Evolutionary conservation across 805 yeast species (phyloP).

Genomic region (Dipodascopsis tothii): DNA sequence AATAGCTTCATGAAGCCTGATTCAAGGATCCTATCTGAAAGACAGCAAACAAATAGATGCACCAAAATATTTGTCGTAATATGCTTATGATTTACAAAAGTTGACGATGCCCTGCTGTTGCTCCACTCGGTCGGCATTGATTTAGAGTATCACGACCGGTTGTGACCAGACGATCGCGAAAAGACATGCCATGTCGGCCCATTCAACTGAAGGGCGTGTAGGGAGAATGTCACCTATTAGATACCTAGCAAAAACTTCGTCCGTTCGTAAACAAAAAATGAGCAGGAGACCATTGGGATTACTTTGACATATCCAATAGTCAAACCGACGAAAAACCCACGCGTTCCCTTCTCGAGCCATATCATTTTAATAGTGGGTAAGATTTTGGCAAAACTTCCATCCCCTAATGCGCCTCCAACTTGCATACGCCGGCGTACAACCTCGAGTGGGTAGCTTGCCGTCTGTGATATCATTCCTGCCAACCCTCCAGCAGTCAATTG

Average conservation of each 20-base stretch:
- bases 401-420: slow-evolving; percentile 65
- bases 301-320: slow-evolving; percentile 93
- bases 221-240: too few relatives aligned
- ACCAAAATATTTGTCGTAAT: too few relatives aligned
- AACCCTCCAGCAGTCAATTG: slow-evolving; percentile 89
- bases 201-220: too few relatives aligned
- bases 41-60: too few relatives aligned
- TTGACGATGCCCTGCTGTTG: too few relatives aligned
- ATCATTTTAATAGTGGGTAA: slow-evolving; percentile 51
- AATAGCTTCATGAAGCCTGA: too few relatives aligned
- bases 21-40: too few relatives aligned
- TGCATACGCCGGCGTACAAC: slow-evolving; percentile 92
- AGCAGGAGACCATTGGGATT: slow-evolving; percentile 94
- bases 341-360: slow-evolving; percentile 64
- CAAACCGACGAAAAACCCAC: slow-evolving; percentile 89
- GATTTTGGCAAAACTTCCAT: slow-evolving; percentile 31
- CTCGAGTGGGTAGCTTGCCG: slow-evolving; percentile 95
- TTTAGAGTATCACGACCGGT: too few relatives aligned
- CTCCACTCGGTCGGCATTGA: too few relatives aligned
- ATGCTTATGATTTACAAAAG: too few relatives aligned
- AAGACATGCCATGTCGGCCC: too few relatives aligned
- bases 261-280: slow-evolving; percentile 89
- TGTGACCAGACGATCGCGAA: too few relatives aligned
- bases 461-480: slow-evolving; percentile 93
- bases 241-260: slow-evolving; percentile 65